Conservation (phyloP, 176 grass and related monocot species). For the Echinochloa phyllopogon region DNA sequence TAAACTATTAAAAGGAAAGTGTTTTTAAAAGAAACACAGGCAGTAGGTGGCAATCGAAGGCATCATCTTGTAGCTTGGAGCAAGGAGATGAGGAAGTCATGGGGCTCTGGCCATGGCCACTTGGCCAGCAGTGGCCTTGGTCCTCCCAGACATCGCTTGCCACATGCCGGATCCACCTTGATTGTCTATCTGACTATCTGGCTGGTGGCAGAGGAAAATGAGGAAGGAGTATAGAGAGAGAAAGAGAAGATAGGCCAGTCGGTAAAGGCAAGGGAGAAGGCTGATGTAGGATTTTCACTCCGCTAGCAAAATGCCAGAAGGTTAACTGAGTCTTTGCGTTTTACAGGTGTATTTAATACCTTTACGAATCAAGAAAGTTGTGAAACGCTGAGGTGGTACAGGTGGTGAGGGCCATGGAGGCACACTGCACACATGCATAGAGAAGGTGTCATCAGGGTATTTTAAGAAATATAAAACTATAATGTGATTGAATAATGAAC, state of each 20-base stretch:
- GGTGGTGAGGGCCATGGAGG: neutral
- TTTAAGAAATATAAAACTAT: constrained; percentile 17
- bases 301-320: neutral
- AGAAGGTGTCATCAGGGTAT: neutral
- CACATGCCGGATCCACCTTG: neutral
- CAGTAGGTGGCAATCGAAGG: neutral
- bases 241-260: neutral
- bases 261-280: neutral
- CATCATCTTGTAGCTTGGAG: neutral
- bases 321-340: neutral
- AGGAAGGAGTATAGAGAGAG: neutral
- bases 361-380: neutral
- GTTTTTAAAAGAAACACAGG: neutral
- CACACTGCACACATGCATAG: neutral
- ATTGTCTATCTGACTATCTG: neutral
- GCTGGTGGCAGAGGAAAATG: neutral
- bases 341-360: neutral
- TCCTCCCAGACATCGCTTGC: neutral
- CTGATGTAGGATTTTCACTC: neutral
- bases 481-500: neutral
- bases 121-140: neutral
- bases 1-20: neutral
- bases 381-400: neutral
- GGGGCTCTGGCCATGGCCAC: neutral
- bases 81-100: neutral